These are phyloP conservation scores for Candida alai DNA, from an alignment of 805 yeast species.

Conservation along the genomic window DNA sequence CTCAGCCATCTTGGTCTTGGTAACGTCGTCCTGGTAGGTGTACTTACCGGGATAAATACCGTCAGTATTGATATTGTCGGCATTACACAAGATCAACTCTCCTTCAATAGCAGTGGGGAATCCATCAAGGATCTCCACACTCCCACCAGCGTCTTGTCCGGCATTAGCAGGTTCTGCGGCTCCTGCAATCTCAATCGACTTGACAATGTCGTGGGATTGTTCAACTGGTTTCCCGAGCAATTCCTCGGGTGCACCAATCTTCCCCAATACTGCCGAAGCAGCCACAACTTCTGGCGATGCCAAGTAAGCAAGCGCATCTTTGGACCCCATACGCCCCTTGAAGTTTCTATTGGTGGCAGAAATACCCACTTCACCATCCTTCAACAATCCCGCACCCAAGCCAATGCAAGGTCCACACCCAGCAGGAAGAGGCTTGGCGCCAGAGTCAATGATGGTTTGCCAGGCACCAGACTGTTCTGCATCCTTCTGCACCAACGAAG, in stretches of 20 bases:
- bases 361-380: constrained; percentile 97
- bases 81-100: constrained; percentile 91
- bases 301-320: constrained; percentile 90
- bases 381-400: constrained; percentile 85
- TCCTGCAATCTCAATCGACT: constrained; percentile 29
- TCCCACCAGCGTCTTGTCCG: constrained; percentile 29
- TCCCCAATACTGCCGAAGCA: constrained; percentile 94
- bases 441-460: constrained; percentile 85
- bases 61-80: constrained; percentile 95
- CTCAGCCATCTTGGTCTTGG: constrained; percentile 94
- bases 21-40: constrained; percentile 96
- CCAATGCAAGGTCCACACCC: constrained; percentile 99
- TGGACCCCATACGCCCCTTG: constrained; percentile 99
- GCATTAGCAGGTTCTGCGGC: constrained; percentile 25
- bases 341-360: constrained; percentile 98
- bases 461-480: constrained; percentile 92
- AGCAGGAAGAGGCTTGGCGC: constrained; percentile 92
- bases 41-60: constrained; percentile 99
- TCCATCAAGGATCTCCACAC: constrained; percentile 79
- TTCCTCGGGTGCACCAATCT: constrained; percentile 90
- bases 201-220: constrained; percentile 46
- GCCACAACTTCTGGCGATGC: constrained; percentile 99
- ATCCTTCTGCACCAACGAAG: constrained; percentile 86
- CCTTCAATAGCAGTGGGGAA: constrained; percentile 90
- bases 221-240: constrained; percentile 56